Conservation (phyloP, 2,329 filamentous ascomycete genomes). For the Aspergillus japonicus region DNA sequence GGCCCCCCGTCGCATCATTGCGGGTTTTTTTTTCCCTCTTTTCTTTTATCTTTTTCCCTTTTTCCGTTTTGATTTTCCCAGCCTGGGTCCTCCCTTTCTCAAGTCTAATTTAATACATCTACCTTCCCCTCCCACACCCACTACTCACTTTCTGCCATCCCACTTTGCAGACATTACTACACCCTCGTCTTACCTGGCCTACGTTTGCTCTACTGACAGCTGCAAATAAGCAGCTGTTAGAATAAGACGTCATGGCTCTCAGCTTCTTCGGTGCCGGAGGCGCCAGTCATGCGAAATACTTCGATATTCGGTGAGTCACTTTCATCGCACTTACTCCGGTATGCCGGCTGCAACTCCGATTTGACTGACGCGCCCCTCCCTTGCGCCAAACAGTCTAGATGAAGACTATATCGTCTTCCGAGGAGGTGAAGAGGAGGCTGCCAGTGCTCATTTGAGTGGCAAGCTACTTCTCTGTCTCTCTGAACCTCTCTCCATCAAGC, state of each 20-base stretch:
- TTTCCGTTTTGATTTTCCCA: slow-evolving; percentile 9
- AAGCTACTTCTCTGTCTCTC: slow-evolving; percentile 71
- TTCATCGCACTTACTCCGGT: slow-evolving; percentile 14
- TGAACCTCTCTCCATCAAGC: slow-evolving; percentile 67
- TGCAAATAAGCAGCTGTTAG: slow-evolving; percentile 22
- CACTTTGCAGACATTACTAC: not conserved
- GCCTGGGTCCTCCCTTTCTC: not conserved
- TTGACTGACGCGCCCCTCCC: slow-evolving; percentile 18
- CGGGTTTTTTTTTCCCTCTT: not conserved
- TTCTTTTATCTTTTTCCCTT: slow-evolving; percentile 10
- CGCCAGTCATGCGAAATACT: slow-evolving; percentile 49
- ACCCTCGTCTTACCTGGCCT: not conserved
- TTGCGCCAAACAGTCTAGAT: slow-evolving; percentile 58
- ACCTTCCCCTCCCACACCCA: not conserved
- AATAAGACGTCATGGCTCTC: slow-evolving; percentile 40
- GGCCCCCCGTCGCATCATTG: not conserved
- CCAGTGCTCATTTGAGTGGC: slow-evolving; percentile 72
- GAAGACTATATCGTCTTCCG: slow-evolving; percentile 78
- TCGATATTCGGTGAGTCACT: slow-evolving; percentile 47
- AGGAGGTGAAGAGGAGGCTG: slow-evolving; percentile 71
- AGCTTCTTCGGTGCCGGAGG: slow-evolving; percentile 46
- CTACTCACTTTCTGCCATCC: not conserved
- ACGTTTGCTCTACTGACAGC: slow-evolving; percentile 14
- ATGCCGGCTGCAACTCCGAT: slow-evolving; percentile 9
- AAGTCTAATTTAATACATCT: slow-evolving; percentile 6